Conservation (phyloP, 2,329 filamentous ascomycete genomes). For the Exophiala sp. region DNA sequence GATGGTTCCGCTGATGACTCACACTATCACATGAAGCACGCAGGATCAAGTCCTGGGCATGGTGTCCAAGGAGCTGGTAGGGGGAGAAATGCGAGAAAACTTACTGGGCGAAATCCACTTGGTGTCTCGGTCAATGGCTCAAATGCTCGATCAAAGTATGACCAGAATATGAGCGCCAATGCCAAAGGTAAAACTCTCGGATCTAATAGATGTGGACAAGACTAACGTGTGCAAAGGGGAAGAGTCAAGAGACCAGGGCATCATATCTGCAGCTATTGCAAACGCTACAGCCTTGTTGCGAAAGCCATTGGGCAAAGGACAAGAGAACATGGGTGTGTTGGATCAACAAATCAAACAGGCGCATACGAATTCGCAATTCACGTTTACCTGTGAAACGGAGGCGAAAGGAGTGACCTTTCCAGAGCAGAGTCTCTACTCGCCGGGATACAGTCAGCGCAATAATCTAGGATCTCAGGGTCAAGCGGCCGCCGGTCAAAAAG, state of each 20-base stretch:
- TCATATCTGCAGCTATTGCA: slow-evolving; percentile 88
- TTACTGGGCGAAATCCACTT: slow-evolving; percentile 27
- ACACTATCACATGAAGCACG: slow-evolving; percentile 43
- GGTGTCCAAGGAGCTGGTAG: slow-evolving; percentile 78
- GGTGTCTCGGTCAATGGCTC: slow-evolving; percentile 31
- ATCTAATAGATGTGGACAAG: not conserved
- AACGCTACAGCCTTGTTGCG: slow-evolving; percentile 69
- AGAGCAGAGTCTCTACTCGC: slow-evolving; percentile 48
- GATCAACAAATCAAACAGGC: slow-evolving; percentile 66
- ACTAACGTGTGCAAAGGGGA: slow-evolving; percentile 38
- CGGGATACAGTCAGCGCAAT: slow-evolving; percentile 26
- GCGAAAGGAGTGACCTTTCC: slow-evolving; percentile 77
- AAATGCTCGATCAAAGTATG: slow-evolving; percentile 29
- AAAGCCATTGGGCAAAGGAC: slow-evolving; percentile 56
- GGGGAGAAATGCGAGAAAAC: slow-evolving; percentile 69
- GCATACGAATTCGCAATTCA: slow-evolving; percentile 82
- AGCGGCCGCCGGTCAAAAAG: slow-evolving; percentile 35
- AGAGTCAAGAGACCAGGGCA: slow-evolving; percentile 61
- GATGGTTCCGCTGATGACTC: slow-evolving; percentile 37
- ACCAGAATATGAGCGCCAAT: slow-evolving; percentile 23
- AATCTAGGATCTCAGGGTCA: slow-evolving; percentile 27
- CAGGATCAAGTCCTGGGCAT: slow-evolving; percentile 49
- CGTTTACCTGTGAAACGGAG: slow-evolving; percentile 91
- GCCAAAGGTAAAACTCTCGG: slow-evolving; percentile 21
- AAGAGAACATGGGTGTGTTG: slow-evolving; percentile 75